Evolutionary conservation across 176 grass and related monocot species (phyloP), one percentile per base, ranked within the genome.

Genomic region (Saccharum officinarum): DNA sequence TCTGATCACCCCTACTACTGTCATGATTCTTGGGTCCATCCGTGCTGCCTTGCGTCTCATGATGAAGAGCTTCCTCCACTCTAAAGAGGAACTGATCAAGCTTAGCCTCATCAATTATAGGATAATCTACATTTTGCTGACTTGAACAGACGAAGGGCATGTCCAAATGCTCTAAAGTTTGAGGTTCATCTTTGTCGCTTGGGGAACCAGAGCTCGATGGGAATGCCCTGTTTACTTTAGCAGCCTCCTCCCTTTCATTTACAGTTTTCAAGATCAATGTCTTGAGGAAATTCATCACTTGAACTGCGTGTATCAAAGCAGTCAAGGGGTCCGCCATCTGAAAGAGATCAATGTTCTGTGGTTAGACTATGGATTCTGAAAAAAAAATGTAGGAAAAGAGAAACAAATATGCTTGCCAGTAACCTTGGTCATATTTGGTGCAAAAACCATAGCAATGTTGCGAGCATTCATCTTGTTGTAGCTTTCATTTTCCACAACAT

Each of bases 371-470:
- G 5, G 54, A 67, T 28, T 70, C 1, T 39, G n/a, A 49, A 37
- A 13, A 57, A 28, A 28, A 31, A 22, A 8, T 17, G 9, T 34
- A 80, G 18, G 10, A 33, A 60, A 6, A 65, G 7, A 85, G 37
- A 61, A n/a, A 46, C 65, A 71, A 67, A 79, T 49, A 39, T 25
- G 31, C 30, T 74, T 90, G 68, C 2, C 4, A 79, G 1, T 81
- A 80, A 98, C 91, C 96, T 94, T 92, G 69, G 93, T 98, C 96
- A 98, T 98, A 82, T 98, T 98, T 72, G 96, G 96, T 7, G 96
- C 93, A 59, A 98, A 98, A 98, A 98, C 96, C 89, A 95, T 95
- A 60, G 93, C 96, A 16, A 94, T 87, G 30, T 95, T 98, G 39
- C 96, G 89, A 75, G 93, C 93, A 83, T 95, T 95, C 96, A 98